phyloP scores from a whole-genome alignment of 2,329 filamentous ascomycete species.

The Xylariaceae sp. region DNA sequence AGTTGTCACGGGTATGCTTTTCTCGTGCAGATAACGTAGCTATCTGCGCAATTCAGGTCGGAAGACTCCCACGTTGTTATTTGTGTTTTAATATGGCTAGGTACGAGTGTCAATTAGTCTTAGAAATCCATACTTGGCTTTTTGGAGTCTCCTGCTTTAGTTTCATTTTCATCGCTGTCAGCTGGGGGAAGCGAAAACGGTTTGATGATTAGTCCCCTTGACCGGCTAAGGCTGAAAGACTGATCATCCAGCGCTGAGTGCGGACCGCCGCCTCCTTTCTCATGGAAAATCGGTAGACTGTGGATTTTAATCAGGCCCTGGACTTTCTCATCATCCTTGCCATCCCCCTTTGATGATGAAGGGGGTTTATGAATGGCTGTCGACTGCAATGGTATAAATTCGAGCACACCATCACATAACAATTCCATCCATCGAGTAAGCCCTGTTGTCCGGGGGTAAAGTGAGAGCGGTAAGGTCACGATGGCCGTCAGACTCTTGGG shows the following conservation, averaged over 20 bases:
- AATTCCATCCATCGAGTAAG: constrained; percentile 83
- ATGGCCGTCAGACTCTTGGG: constrained; percentile 64
- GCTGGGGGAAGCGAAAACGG: constrained; percentile 86
- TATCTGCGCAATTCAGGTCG: no score
- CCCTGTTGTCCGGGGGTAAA: constrained; percentile 72
- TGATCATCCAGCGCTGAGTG: constrained; percentile 75
- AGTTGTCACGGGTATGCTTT: neutral
- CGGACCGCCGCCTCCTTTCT: constrained; percentile 80
- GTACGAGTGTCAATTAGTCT: constrained; percentile 21
- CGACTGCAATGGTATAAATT: constrained; percentile 70
- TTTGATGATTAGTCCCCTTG: constrained; percentile 75
- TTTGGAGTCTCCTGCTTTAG: constrained; percentile 46
- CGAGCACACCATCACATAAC: constrained; percentile 78
- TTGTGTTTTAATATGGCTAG: no score
- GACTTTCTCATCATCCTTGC: constrained; percentile 63
- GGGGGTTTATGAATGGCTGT: constrained; percentile 48
- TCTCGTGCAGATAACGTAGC: neutral
- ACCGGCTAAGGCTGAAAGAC: constrained; percentile 81
- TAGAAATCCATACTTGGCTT: constrained; percentile 74
- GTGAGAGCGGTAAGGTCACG: constrained; percentile 71
- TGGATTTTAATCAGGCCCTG: constrained; percentile 85
- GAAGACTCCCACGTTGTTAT: neutral
- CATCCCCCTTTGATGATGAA: constrained; percentile 47
- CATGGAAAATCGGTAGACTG: constrained; percentile 77
- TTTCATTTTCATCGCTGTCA: constrained; percentile 59